phyloP scores from a whole-genome alignment of 2,329 filamentous ascomycete genomes.

The Trichophyton mentagrophytes region DNA sequence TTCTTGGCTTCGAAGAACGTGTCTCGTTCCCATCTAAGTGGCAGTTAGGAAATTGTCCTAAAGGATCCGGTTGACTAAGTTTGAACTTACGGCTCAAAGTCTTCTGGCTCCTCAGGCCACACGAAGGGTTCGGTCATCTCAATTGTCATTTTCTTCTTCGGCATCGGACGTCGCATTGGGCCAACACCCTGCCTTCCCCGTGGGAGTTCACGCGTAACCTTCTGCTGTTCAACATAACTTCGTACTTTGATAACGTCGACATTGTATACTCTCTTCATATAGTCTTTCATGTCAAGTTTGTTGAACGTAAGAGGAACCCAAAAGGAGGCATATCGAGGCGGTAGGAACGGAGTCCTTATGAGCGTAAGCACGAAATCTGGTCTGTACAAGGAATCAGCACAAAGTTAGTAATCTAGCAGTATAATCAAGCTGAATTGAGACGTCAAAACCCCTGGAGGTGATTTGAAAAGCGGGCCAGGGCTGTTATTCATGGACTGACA shows the following conservation, averaged over 20 bases:
- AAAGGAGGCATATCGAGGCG: slow-evolving; percentile 77
- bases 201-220: slow-evolving; percentile 37
- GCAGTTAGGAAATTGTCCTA: slow-evolving; percentile 11
- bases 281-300: slow-evolving; percentile 93
- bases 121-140: slow-evolving; percentile 79
- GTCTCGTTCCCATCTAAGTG: slow-evolving; percentile 48
- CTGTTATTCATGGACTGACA: slow-evolving; percentile 25
- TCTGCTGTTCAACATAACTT: slow-evolving; percentile 63
- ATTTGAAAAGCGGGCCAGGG: neutral
- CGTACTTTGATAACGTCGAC: slow-evolving; percentile 62
- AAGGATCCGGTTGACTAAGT: neutral
- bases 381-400: slow-evolving; percentile 35
- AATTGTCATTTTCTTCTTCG: slow-evolving; percentile 87
- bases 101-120: slow-evolving; percentile 60
- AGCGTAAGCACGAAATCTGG: slow-evolving; percentile 72
- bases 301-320: slow-evolving; percentile 81
- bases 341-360: slow-evolving; percentile 57
- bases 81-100: slow-evolving; percentile 43
- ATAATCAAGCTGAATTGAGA: neutral
- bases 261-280: slow-evolving; percentile 75
- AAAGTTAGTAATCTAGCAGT: neutral
- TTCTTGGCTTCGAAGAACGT: slow-evolving; percentile 43
- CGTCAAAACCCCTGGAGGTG: neutral
- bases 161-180: slow-evolving; percentile 55
- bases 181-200: slow-evolving; percentile 33